Percentiles rank a stretch among this genome's conserved stretches.
phyloP scores from a whole-genome alignment of 169 alveolate genomes.

The Cryptosporidium muris region DNA sequence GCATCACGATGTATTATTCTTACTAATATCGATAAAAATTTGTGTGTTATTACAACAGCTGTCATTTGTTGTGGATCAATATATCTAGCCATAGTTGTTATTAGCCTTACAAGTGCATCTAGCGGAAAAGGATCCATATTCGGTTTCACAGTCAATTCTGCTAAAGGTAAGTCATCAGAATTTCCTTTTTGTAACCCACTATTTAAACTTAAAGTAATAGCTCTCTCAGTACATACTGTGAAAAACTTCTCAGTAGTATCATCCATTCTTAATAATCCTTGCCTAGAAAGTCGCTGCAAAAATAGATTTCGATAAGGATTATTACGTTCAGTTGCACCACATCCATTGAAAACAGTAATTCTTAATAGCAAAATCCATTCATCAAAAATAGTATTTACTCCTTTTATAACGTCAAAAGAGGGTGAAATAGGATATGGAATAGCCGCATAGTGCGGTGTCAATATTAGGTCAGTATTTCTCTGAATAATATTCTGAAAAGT shows the following conservation, averaged over 20 bases:
- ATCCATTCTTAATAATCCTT: constrained; percentile 86
- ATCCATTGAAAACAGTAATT: constrained; percentile 57
- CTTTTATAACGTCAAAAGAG: constrained; percentile 6
- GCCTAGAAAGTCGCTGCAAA: constrained; percentile 85
- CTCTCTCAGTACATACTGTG: constrained; percentile 84
- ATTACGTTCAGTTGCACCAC: constrained; percentile 49
- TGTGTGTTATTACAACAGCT: constrained; percentile 85
- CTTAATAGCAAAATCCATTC: constrained; percentile 63
- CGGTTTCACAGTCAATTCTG: neutral
- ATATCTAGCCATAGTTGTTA: constrained; percentile 83
- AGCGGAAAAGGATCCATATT: constrained; percentile 74
- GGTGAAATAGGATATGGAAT: constrained; percentile 33
- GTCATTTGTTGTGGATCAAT: constrained; percentile 86
- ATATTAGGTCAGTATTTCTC: neutral
- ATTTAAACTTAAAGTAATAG: constrained; percentile 69
- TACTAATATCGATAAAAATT: constrained; percentile 78
- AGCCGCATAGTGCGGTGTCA: constrained; percentile 14
- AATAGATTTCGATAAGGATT: constrained; percentile 72
- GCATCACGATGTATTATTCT: constrained; percentile 79
- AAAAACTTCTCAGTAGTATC: constrained; percentile 86
- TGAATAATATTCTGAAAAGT: constrained; percentile 28
- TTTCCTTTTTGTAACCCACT: neutral
- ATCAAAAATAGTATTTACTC: constrained; percentile 43
- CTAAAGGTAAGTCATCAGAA: neutral
- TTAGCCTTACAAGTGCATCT: constrained; percentile 84